Base-by-base conservation (phyloP, 495 filamentous ascomycete species). In the Emericellopsis terricola region DNA sequence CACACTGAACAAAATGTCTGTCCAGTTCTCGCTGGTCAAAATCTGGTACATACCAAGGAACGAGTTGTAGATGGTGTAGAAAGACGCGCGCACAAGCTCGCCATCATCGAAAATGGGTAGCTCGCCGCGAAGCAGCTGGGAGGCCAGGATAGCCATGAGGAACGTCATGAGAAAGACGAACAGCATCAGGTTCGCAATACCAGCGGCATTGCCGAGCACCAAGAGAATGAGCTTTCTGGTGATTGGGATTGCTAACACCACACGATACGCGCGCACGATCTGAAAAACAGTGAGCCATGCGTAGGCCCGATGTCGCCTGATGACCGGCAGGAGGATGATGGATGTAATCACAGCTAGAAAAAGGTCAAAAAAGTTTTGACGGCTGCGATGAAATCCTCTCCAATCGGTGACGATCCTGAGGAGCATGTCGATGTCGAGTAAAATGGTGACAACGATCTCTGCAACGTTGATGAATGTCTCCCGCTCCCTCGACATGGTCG, bases 11-110 rank as follows among this genome's bases (percentile, higher is more conserved):
- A 99, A 53, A 20, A 92, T 76, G 1, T 53, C 57, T 2, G 89
- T 96, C 89, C 89, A 99, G 48, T 92, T 81, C 48, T 99, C 89
- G 42, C 84, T 94, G 15, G 89, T 94, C n/a, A 99, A 62, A 18
- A 99, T 71, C 49, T 92, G 82, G 47, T 99, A 99, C 89, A 99
- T 99, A 36, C 85, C 89, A 14, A 96, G 66, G 43, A 94, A 99
- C 0, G 84, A 77, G 43, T 94, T 94, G 55, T 80, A 99, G 20
- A 94, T 87, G 23, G 82, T 80, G 43, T 68, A 68, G 54, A 99
- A 99, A 1, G 81, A 77, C 38, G 86, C 69, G 27, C 62, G 58
- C 42, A 78, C 67, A 0, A 50, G 47, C 5, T 71, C 55, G 0
- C 69, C 77, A 2, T 57, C 41, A 38, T 86, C 69, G 10, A 54